A percentile compares a stretch with the other conserved stretches of the same genome.
These are phyloP conservation scores for Umbilicus rupestris DNA, from an alignment of 164 flowering plant genomes.

Conservation along the genomic window DNA sequence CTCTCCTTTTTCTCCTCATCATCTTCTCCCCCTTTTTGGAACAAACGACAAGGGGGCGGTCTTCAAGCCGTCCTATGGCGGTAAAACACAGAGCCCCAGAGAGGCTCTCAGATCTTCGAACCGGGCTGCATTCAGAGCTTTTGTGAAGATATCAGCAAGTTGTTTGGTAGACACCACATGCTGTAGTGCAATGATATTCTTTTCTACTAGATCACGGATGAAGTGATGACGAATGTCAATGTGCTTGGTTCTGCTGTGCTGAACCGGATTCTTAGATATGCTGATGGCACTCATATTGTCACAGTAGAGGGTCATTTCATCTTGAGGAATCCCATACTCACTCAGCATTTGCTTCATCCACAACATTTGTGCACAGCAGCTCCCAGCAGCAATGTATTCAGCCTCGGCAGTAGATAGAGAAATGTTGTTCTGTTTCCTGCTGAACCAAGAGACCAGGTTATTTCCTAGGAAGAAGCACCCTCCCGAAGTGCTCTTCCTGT, in stretches of 20 bases:
- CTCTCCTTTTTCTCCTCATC: too few relatives aligned
- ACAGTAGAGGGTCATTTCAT: background rate
- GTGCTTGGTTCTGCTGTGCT: background rate
- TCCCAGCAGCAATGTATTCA: background rate
- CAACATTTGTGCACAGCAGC: background rate
- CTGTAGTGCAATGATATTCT: background rate
- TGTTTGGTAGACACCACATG: background rate
- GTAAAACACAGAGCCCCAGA: too few relatives aligned
- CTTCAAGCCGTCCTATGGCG: too few relatives aligned
- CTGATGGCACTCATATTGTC: background rate
- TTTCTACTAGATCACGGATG: background rate
- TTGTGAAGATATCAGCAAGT: background rate
- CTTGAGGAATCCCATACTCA: background rate
- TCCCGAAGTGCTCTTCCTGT: background rate
- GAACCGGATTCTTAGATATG: background rate
- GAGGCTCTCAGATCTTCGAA: background rate
- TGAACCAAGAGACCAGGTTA: background rate
- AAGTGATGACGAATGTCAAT: background rate
- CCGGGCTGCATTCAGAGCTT: background rate
- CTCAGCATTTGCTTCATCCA: background rate
- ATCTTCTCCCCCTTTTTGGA: too few relatives aligned
- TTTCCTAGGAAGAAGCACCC: background rate
- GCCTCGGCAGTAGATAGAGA: background rate
- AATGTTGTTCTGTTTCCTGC: background rate
- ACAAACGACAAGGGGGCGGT: too few relatives aligned